Evolutionary conservation across 257 asterid genomes (phyloP).

Genomic region (Petunia secreta): DNA sequence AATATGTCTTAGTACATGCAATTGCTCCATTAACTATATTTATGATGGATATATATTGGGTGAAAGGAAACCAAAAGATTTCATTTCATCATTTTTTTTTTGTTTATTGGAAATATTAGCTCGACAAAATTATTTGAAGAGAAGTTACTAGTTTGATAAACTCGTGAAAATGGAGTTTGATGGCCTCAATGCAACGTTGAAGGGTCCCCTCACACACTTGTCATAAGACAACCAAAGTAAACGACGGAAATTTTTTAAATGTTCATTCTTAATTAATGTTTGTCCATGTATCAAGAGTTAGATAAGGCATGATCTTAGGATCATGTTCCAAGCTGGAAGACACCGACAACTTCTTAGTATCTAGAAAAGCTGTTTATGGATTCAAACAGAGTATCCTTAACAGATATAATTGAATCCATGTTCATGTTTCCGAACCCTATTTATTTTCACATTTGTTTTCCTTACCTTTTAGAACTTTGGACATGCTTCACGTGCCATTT

Average conservation of each 20-base stretch:
- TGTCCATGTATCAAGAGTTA: background rate
- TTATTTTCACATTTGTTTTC: background rate
- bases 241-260: conserved; percentile 8
- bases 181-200: background rate
- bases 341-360: conserved; percentile 23
- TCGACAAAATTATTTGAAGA: background rate
- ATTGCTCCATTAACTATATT: too few relatives aligned
- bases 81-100: too few relatives aligned
- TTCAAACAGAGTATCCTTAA: background rate
- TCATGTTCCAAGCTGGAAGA: conserved; percentile 27
- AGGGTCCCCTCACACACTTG: background rate
- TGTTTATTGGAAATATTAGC: too few relatives aligned
- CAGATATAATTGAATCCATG: background rate
- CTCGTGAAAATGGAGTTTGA: background rate
- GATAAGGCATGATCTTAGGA: conserved; percentile 35
- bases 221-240: background rate
- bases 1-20: too few relatives aligned
- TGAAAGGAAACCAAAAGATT: too few relatives aligned
- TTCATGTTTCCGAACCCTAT: background rate
- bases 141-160: background rate
- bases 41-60: too few relatives aligned
- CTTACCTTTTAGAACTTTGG: background rate
- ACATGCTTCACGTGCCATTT: background rate
- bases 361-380: background rate
- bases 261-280: background rate